phyloP scores from a whole-genome alignment of 2,329 filamentous ascomycete genomes.

The Cordyceps javanica region DNA sequence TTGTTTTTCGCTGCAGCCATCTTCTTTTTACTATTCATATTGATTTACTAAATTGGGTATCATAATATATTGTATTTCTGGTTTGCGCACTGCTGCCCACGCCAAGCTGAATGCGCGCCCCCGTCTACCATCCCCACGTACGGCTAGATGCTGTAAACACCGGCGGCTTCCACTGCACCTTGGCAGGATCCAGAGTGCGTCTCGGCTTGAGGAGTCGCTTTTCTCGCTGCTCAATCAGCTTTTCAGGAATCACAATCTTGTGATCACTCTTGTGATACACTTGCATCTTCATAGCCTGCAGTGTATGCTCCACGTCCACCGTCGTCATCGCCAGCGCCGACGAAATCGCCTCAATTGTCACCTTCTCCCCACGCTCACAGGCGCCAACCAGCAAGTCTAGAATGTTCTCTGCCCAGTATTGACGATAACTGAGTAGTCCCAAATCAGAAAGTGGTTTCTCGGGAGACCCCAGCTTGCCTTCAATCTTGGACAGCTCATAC shows the following conservation, averaged over 20 bases:
- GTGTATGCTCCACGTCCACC: constrained; percentile 88
- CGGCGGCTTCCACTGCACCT: constrained; percentile 91
- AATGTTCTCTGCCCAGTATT: constrained; percentile 96
- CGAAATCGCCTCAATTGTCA: constrained; percentile 82
- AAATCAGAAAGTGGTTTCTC: constrained; percentile 95
- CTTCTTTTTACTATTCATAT: not conserved
- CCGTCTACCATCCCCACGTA: constrained; percentile 87
- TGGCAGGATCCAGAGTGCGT: constrained; percentile 67
- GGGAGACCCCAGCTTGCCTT: constrained; percentile 89
- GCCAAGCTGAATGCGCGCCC: not conserved
- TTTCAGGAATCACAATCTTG: constrained; percentile 86
- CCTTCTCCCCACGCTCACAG: constrained; percentile 61
- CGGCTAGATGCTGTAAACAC: constrained; percentile 84
- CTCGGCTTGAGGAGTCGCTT: constrained; percentile 76
- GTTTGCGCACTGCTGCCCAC: not conserved
- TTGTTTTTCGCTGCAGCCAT: no score
- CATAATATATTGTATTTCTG: not conserved
- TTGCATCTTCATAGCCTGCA: constrained; percentile 92
- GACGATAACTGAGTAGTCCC: constrained; percentile 86
- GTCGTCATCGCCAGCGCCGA: constrained; percentile 86
- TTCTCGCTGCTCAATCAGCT: constrained; percentile 70
- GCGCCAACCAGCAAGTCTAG: constrained; percentile 76
- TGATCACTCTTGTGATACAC: constrained; percentile 95
- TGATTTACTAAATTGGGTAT: not conserved
- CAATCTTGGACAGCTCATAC: constrained; percentile 92